Evolutionary conservation across 352 stramenopile species (phyloP).

Genomic region (Pythium phragmitis): DNA sequence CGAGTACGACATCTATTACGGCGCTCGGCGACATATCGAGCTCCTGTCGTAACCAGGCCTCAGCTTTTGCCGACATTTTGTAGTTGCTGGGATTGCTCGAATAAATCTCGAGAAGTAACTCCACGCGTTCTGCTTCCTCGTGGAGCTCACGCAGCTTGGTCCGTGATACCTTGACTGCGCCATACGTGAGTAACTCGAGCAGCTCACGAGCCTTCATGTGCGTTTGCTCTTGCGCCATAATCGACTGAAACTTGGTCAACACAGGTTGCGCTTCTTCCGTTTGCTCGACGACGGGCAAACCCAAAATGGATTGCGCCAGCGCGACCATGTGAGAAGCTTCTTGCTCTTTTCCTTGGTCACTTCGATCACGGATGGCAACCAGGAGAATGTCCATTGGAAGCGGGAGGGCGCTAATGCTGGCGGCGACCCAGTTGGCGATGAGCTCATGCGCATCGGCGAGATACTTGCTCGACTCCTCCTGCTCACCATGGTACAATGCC

Average conservation of each 20-base stretch:
- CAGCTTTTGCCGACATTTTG: conserved; percentile 40
- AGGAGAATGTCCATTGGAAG: conserved; percentile 48
- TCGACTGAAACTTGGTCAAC: conserved; percentile 7
- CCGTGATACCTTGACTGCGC: conserved; percentile 42
- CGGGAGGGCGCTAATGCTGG: conserved; percentile 40
- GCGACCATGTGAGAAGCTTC: conserved; percentile 28
- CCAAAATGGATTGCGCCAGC: conserved; percentile 30
- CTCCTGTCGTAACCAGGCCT: conserved; percentile 37
- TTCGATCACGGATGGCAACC: conserved; percentile 28
- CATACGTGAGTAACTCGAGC: conserved; percentile 57
- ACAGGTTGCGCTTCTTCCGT: conserved; percentile 2
- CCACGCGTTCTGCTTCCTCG: conserved; percentile 29
- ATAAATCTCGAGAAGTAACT: conserved; percentile 54
- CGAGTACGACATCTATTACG: conserved; percentile 32
- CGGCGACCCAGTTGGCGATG: conserved; percentile 50
- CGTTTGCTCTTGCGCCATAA: conserved; percentile 12
- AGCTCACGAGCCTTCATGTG: conserved; percentile 30
- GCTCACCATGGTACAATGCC: conserved; percentile 6
- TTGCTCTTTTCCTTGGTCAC: conserved; percentile 29
- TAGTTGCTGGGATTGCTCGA: conserved; percentile 68
- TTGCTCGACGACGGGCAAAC: conserved; percentile 32
- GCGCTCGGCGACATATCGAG: conserved; percentile 13
- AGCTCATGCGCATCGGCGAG: conserved; percentile 40
- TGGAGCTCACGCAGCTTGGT: conserved; percentile 28
- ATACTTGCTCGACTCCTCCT: background rate